A percentile compares a stretch with the other conserved stretches of the same genome.
Conservation (phyloP, 176 grass and related monocot genomes). For the Typha latifolia region DNA sequence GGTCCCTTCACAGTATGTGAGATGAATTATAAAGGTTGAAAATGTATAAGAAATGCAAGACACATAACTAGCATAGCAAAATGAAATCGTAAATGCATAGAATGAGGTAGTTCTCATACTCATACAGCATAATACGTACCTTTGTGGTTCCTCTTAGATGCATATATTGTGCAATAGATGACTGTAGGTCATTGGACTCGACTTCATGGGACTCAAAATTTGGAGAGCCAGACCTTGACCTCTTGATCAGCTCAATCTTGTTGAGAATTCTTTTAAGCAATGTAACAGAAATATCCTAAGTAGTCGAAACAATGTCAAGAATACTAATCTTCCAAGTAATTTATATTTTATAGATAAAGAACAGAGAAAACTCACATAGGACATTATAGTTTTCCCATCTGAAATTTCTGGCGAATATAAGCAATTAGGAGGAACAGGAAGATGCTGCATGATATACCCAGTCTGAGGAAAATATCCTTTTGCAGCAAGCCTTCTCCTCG, state of each 20-base stretch:
- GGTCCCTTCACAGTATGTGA: constrained; percentile 44
- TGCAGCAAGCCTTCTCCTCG: constrained; percentile 50
- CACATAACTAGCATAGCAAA: neutral
- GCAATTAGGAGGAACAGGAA: constrained; percentile 87
- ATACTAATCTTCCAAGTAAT: neutral
- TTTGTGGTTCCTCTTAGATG: constrained; percentile 75
- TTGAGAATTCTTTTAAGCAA: constrained; percentile 70
- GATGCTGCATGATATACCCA: constrained; percentile 71
- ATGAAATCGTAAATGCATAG: constrained; percentile 21
- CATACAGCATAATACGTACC: constrained; percentile 30
- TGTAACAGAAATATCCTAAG: constrained; percentile 68
- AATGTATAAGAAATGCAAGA: constrained; percentile 14
- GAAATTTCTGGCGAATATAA: constrained; percentile 71
- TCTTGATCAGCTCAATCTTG: constrained; percentile 94
- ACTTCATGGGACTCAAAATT: constrained; percentile 74
- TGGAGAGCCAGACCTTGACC: constrained; percentile 65
- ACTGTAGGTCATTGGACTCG: constrained; percentile 68
- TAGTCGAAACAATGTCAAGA: neutral
- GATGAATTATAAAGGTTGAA: constrained; percentile 1
- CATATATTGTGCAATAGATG: constrained; percentile 57
- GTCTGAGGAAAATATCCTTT: constrained; percentile 56
- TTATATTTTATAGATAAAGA: neutral
- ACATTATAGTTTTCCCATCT: constrained; percentile 77
- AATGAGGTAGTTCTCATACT: neutral
- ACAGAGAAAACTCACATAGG: constrained; percentile 52